Evolutionary conservation across 768 basidiomycete genomes (phyloP), one percentile per base, ranked within the genome.

Genomic region (Coprinopsis sp.): DNA sequence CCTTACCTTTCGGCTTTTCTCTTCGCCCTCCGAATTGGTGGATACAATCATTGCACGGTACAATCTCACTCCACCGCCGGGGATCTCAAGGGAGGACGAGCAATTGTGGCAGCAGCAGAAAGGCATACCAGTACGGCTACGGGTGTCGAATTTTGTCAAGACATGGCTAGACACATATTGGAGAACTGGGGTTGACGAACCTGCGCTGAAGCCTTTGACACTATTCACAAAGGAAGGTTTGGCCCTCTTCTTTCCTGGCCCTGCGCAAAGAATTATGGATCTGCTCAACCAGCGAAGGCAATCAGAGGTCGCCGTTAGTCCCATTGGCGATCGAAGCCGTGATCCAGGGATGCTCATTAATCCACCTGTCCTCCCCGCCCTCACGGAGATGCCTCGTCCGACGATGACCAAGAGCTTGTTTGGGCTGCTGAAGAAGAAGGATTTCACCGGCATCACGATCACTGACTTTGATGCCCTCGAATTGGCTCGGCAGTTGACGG

Each of bases 401-500:
- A 74, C 83, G 54, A 87, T 97, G 74, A 88, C 81, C 46, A 92
- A 90, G 67, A 71, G 78, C 0, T 70, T 95, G 16, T 72, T 92
- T 27, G 68, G 78, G 4, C 66, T 79, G 12, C 69, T 96, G 34
- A 76, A 87, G 46, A 78, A 74, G 60, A 82, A 74, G 61, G 78
- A 80, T 52, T 88, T 81, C 48, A 58, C 67, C 7, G 64, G 72
- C 2, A 80, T 93, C 40, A 64, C 72, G 16, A 72, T 95, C 6
- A 88, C 84, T n/a, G 96, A 99, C 57, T 93, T 99, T 57, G 93
- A 98, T 58, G 71, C 87, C 25, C 67, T 94, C 53, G 96, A 99
- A 64, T 73, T 98, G 34, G 92, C 92, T 6, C 77, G 96, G 39
- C 96, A 99, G 66, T 62, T 98, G 55, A 96, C 95, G 14, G 78